Base-by-base conservation (phyloP, 306 rosid species). In the Geum urbanum region DNA sequence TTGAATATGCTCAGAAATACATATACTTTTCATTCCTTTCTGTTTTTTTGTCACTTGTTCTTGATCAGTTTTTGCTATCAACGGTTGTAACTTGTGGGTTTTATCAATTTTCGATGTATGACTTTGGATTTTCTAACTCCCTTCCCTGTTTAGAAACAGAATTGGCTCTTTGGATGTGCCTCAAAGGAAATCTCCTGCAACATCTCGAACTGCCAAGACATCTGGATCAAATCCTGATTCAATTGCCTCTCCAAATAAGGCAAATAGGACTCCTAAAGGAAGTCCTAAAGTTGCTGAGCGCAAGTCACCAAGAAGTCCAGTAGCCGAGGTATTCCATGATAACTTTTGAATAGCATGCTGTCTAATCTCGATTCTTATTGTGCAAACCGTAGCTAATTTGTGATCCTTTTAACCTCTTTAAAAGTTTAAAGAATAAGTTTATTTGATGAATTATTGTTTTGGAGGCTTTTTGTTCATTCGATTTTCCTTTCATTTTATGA, bases 211-310 rank as follows among this genome's bases (percentile, higher is more conserved):
- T 27, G 82, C 85, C 48, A 89, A 80, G 80, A 72, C 82, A 4
- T 71, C 81, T 9, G 82, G 86, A 27, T 77, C 87, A 40, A 85
- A 80, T 67, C 51, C 81, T 40, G 82, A 84, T 66, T 79, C 90
- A 0, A 62, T 70, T 44, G 64, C 84, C 11, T 80, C 95, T 67
- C 85, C 86, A 3, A 84, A 74, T 18, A 69, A 67, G 68, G 74
- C 78, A 18, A 80, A 71, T 47, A 84, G 75, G 81, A 82, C 91
- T 5, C 85, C 96, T n/a, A 89, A 85, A 69, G 81, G 70, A 67
- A 87, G 88, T 64, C 87, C 96, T 4, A 85, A 84, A 73, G 84
- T 83, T 52, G 10, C 32, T 54, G 91, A 86, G 50, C 88, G 88
- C 62, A 86, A 69, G 64, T 84, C 90, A 37, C 86, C 94, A 40